These are phyloP conservation scores for Verticillium nonalfalfae DNA, from an alignment of 2,329 filamentous ascomycete species.

Conservation along the genomic window DNA sequence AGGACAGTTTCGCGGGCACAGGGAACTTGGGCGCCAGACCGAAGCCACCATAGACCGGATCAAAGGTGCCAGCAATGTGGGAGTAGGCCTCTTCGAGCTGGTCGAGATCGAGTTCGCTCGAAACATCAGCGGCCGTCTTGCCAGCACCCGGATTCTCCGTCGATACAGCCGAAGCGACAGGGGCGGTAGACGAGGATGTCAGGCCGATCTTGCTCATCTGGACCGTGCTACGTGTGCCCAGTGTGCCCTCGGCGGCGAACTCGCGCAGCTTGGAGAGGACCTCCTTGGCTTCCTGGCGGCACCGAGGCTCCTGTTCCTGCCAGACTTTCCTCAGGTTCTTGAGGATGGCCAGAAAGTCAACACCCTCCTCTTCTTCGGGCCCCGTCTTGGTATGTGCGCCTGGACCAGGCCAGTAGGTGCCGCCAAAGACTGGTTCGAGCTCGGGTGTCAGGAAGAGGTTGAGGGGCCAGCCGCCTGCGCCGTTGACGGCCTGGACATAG, in stretches of 20 bases:
- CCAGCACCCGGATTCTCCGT: conserved; percentile 13
- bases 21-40: conserved; percentile 79
- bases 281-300: conserved; percentile 75
- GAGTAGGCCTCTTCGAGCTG: conserved; percentile 84
- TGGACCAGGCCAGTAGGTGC: conserved; percentile 90
- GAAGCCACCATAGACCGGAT: conserved; percentile 75
- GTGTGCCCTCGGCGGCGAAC: conserved; percentile 83
- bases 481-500: conserved; percentile 90
- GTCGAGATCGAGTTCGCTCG: conserved; percentile 79
- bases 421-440: conserved; percentile 89
- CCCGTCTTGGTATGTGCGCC: conserved; percentile 44
- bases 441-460: conserved; percentile 96
- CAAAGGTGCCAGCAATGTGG: conserved; percentile 76
- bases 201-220: conserved; percentile 9
- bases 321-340: conserved; percentile 71
- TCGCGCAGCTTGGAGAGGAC: conserved; percentile 75
- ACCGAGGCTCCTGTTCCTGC: conserved; percentile 77
- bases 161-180: conserved; percentile 11
- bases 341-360: conserved; percentile 79
- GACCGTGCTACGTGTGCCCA: conserved; percentile 36
- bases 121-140: conserved; percentile 18
- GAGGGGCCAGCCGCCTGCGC: conserved; percentile 85
- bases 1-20: conserved; percentile 77
- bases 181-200: conserved; percentile 3
- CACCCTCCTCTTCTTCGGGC: conserved; percentile 47